Base-by-base conservation (phyloP, 306 rosid genomes). In the Vigna radiata region DNA sequence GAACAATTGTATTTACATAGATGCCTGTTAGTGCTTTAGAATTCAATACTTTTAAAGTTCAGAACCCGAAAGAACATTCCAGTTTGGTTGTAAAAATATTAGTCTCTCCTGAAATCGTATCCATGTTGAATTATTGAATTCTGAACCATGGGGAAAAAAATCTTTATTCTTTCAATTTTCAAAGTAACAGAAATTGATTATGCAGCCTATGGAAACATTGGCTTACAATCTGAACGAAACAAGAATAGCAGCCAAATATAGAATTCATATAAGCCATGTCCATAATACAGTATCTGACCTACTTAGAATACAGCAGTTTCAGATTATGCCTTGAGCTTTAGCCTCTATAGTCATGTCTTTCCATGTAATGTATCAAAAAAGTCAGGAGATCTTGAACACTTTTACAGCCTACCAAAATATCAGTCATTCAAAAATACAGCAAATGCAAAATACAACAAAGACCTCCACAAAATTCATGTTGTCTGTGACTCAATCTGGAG, bases 381-480 rank as follows among this genome's bases (percentile, higher is more conserved):
- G 85, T 84, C 87, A 80, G 86, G 68, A 79, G 80, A 75, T 70
- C 84, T 74, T 85, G 25, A 76, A 54, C 7, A 60, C 19, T 53
- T 81, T 78, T 73, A 87, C 86, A 85, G 31, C 83, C 91, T 87
- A 84, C 76, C 84, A 85, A 83, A 86, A 81, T 13, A 25, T 79
- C 67, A 68, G 84, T 77, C 78, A 79, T 43, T 17, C 69, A 29
- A 86, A 62, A 78, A 58, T 56, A 84, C 72, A 54, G 73, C 62
- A 29, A 67, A 70, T 56, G 21, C 23, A 33, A 33, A 33, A 33
- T 33, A 33, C 4, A 29, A 29, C 44, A 31, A 29, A 61, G 70
- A 47, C 62, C 68, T 41, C 81, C 73, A 52, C 46, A 15, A 61
- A 31, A 61, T n/a, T 84, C 85, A 80, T 7, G 70, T 59, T 64